A percentile compares a stretch with the other conserved stretches of the same genome.
These are phyloP conservation scores for Pisolithus tinctorius DNA, from an alignment of 768 basidiomycete species.

Conservation along the genomic window DNA sequence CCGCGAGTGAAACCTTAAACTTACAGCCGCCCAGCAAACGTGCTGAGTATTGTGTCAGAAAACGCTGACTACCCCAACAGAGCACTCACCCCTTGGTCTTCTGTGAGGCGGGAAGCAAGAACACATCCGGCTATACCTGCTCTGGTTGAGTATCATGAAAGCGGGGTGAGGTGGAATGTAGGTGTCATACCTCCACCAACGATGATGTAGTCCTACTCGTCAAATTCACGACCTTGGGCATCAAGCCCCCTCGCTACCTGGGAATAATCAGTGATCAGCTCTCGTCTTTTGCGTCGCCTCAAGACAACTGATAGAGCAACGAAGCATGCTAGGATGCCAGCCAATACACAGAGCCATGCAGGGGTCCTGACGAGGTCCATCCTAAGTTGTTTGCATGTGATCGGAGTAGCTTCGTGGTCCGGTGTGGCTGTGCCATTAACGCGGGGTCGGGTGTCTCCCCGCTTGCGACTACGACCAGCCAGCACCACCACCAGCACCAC, in stretches of 20 bases:
- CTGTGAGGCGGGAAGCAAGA: conserved; percentile 37
- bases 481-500: too few species aligned
- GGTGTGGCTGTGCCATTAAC: too few species aligned
- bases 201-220: conserved; percentile 45
- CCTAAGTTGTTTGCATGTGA: too few species aligned
- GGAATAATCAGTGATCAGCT: conserved; percentile 8
- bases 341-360: too few species aligned
- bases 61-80: neutral
- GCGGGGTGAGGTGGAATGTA: neutral
- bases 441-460: too few species aligned
- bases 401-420: too few species aligned
- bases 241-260: conserved; percentile 5
- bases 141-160: neutral
- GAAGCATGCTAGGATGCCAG: too few species aligned
- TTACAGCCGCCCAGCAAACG: conserved; percentile 71
- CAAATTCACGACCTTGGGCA: conserved; percentile 2
- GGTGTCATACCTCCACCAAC: conserved; percentile 43
- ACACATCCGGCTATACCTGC: conserved; percentile 40
- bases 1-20: conserved; percentile 16
- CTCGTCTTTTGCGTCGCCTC: too few species aligned
- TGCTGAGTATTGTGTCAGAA: conserved; percentile 26
- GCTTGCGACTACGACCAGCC: too few species aligned
- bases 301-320: too few species aligned
- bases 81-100: conserved; percentile 56
- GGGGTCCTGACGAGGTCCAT: too few species aligned